phyloP scores from a whole-genome alignment of 2,329 filamentous ascomycete genomes.

The Lachnellula arida region DNA sequence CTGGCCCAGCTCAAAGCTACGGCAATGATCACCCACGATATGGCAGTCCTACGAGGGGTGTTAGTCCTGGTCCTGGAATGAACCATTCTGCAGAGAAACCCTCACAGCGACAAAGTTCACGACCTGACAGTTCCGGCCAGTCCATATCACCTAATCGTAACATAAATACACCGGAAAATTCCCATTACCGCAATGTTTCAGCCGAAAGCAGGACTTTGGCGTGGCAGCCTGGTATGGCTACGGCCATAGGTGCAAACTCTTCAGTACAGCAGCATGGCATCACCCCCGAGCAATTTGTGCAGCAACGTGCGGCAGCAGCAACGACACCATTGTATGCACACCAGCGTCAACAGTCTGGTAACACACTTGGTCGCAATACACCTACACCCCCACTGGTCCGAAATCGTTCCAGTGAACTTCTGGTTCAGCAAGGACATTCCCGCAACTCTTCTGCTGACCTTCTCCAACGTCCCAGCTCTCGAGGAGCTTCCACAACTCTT shows the following conservation, averaged over 20 bases:
- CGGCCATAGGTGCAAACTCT: conserved; percentile 44
- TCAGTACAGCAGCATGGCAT: conserved; percentile 45
- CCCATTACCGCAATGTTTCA: conserved; percentile 44
- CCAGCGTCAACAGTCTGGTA: conserved; percentile 51
- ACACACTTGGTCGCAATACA: conserved; percentile 39
- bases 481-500: conserved; percentile 45
- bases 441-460: conserved; percentile 45
- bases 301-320: conserved; percentile 63
- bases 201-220: conserved; percentile 61
- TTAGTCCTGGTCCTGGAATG: conserved; percentile 8
- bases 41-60: conserved; percentile 3
- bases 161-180: conserved; percentile 29
- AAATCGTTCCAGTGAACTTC: conserved; percentile 34
- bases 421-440: conserved; percentile 33
- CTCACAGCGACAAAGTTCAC: conserved; percentile 15
- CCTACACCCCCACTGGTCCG: conserved; percentile 40
- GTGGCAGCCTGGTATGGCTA: conserved; percentile 72
- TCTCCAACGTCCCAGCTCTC: conserved; percentile 51
- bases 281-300: conserved; percentile 78
- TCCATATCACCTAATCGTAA: conserved; percentile 40
- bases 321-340: conserved; percentile 54
- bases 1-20: conserved; percentile 70
- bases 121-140: conserved; percentile 30
- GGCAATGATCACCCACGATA: conserved; percentile 12
- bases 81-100: conserved; percentile 10